phyloP scores from a whole-genome alignment of 2,329 filamentous ascomycete genomes.

The Fusarium stilboides region DNA sequence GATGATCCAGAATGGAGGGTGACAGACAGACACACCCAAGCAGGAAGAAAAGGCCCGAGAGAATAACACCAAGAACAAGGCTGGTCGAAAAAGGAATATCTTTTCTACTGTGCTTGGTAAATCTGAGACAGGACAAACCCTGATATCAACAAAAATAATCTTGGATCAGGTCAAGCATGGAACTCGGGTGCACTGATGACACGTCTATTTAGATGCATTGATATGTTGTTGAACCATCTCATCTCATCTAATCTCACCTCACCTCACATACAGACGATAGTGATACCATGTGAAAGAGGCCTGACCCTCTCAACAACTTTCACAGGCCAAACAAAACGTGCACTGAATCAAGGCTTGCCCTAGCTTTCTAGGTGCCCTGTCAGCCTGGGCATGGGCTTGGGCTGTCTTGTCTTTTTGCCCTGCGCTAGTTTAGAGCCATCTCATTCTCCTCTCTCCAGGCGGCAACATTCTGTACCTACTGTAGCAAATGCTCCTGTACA shows the following conservation, averaged over 20 bases:
- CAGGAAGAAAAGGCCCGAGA: constrained; percentile 33
- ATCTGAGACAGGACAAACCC: constrained; percentile 18
- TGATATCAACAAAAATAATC: constrained; percentile 36
- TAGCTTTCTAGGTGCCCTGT: background rate
- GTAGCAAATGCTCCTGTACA: constrained; percentile 41
- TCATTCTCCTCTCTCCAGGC: constrained; percentile 2
- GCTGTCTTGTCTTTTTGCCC: background rate
- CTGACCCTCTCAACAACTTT: constrained; percentile 36
- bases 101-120: background rate
- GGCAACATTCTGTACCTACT: background rate
- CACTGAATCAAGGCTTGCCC: background rate
- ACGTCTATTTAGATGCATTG: constrained; percentile 1
- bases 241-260: constrained; percentile 18
- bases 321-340: constrained; percentile 30
- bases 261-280: background rate
- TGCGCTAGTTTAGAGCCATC: background rate
- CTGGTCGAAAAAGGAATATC: background rate
- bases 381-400: background rate
- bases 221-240: constrained; percentile 14
- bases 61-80: background rate
- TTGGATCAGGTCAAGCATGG: constrained; percentile 23
- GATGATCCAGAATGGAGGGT: constrained; percentile 27
- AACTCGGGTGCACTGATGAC: constrained; percentile 14
- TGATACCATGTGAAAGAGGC: constrained; percentile 21
- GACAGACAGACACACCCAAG: constrained; percentile 16